Percentiles rank a stretch among this genome's conserved stretches.
phyloP scores from a whole-genome alignment of 2,329 filamentous ascomycete genomes.

The Phialophora verrucosa region DNA sequence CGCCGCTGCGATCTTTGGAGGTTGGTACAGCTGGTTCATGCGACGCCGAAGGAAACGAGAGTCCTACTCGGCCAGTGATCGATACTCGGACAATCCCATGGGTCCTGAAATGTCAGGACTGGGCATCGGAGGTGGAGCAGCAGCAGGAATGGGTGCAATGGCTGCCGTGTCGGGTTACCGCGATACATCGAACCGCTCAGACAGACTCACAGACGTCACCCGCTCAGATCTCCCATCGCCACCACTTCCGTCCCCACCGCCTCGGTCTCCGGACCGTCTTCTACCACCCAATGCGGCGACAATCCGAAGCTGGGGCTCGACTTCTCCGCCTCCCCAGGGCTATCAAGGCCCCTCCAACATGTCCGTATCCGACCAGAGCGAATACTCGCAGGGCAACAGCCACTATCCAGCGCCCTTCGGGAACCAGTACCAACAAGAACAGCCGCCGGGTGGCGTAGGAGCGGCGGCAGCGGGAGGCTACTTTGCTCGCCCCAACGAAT shows the following conservation, averaged over 20 bases:
- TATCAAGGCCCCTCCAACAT: constrained; percentile 23
- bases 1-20: constrained; percentile 36
- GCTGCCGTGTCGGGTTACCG: constrained; percentile 30
- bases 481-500: constrained; percentile 18
- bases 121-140: constrained; percentile 22
- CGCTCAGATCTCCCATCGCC: constrained; percentile 36
- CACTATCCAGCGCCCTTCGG: constrained; percentile 9
- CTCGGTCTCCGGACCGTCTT: constrained; percentile 32
- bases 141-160: constrained; percentile 29
- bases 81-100: constrained; percentile 29
- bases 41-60: constrained; percentile 33
- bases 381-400: constrained; percentile 28
- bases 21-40: constrained; percentile 37
- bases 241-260: constrained; percentile 31
- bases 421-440: constrained; percentile 10
- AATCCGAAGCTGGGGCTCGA: constrained; percentile 23
- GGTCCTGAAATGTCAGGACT: constrained; percentile 29
- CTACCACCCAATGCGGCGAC: constrained; percentile 24
- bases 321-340: constrained; percentile 20
- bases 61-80: constrained; percentile 29
- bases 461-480: constrained; percentile 13
- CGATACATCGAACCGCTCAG: constrained; percentile 29
- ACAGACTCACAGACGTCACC: constrained; percentile 19
- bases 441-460: not conserved
- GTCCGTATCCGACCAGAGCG: constrained; percentile 35